Base-by-base conservation (phyloP, 75 land plant species). In the Pinus tabuliformis region DNA sequence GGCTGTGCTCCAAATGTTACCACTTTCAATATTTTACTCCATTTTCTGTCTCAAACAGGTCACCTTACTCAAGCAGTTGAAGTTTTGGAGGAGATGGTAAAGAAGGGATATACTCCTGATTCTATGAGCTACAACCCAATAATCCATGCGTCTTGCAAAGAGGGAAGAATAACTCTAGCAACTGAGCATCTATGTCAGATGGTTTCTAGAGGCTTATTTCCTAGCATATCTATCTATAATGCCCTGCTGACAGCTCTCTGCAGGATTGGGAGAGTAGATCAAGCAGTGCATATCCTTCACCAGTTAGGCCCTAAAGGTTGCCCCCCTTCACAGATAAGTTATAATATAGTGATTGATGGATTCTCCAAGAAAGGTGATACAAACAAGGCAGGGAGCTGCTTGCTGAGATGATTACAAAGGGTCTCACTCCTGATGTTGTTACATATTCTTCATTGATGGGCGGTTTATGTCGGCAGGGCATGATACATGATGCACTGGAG, bases 351-450 rank as follows among this genome's bases (percentile, higher is more conserved):
- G 57, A 73, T 90, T 20, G 54, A 83, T 22, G 83, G 81, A 71
- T 78, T 92, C 78, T 90, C 88, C 66, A 81, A 81, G 36, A 84
- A 81, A 58, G 90, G 92, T 33, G 82, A 84, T 75, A 85, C 84
- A 20, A 75, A 70, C 36, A 75, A 86, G 18, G 90, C 95, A 56
- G 82, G 21, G 78, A 84, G 33, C 72, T 92, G 21, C 17, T 42
- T 1, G 49, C 49, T 42, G 91, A 89, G 75, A 85, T 80, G 59
- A 84, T 89, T 87, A 83, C 76, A 26, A 76, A 73, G 60, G 86
- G 85, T 3, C 82, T 82, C 78, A 78, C 73, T n/a, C 87, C 91
- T 1, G 81, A 83, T 75, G 84, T 91, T 82, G 77, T 85, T 42
- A 83, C 88, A 11, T 91, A 81, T 62, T 83, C 79, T 75, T 80